A percentile compares a stretch with the other conserved stretches of the same genome.
Conservation (phyloP, 768 basidiomycete species). For the Hortiboletus campestris region DNA sequence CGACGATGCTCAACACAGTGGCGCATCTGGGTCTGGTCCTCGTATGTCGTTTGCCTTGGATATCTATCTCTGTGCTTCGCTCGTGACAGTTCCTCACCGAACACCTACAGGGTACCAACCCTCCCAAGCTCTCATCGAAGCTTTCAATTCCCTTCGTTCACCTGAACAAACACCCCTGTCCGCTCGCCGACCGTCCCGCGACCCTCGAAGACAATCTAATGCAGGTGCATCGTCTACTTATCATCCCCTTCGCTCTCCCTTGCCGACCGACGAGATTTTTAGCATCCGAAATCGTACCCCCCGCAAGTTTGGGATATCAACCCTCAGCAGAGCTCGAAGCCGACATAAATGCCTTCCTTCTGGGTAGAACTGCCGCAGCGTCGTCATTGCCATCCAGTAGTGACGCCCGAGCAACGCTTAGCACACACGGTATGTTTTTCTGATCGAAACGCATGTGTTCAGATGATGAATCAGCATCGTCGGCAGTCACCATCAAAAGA, state of each 20-base stretch:
- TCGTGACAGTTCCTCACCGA: neutral
- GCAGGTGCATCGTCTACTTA: neutral
- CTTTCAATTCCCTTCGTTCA: neutral
- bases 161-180: neutral
- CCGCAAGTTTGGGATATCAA: conserved; percentile 3
- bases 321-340: conserved; percentile 7
- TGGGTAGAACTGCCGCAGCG: neutral
- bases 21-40: neutral
- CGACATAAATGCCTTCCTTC: conserved; percentile 1
- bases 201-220: neutral
- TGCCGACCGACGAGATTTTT: neutral
- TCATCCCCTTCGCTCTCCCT: neutral
- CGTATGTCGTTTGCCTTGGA: neutral
- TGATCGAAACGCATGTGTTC: too few relatives aligned
- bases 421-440: neutral
- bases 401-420: too few relatives aligned
- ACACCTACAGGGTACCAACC: conserved; percentile 4
- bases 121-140: conserved; percentile 9
- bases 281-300: neutral
- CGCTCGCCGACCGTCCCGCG: neutral
- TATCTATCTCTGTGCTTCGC: neutral
- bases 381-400: neutral
- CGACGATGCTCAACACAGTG: neutral
- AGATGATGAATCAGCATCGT: neutral
- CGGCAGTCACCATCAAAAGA: conserved; percentile 2